phyloP scores from a whole-genome alignment of 257 asterid genomes.

The Solanum okadae region DNA sequence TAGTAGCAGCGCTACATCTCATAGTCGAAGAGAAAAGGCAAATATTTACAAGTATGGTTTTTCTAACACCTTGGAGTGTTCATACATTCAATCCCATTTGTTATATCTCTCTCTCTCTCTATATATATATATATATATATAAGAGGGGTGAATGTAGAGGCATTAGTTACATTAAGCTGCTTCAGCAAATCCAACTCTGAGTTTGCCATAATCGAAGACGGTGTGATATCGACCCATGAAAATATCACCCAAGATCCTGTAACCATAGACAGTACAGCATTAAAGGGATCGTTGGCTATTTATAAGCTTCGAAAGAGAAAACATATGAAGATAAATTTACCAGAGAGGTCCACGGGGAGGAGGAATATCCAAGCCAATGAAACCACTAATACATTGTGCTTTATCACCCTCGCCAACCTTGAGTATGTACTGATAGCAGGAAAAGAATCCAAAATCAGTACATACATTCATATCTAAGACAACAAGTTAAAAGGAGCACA shows the following conservation, averaged over 20 bases:
- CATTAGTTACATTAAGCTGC: slow-evolving; percentile 36
- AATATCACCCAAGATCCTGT: slow-evolving; percentile 78
- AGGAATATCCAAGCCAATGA: slow-evolving; percentile 78
- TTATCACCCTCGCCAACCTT: slow-evolving; percentile 82
- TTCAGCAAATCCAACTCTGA: slow-evolving; percentile 69
- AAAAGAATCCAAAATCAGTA: background rate
- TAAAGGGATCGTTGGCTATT: background rate
- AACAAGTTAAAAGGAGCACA: background rate
- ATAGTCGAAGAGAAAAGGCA: background rate
- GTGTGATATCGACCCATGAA: slow-evolving; percentile 85
- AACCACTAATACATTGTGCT: slow-evolving; percentile 93
- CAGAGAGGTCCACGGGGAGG: slow-evolving; percentile 99
- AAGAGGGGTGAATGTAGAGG: background rate
- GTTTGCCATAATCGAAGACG: slow-evolving; percentile 54
- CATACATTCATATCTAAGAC: background rate
- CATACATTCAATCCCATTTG: background rate
- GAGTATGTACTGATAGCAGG: slow-evolving; percentile 56
- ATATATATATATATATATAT: no score
- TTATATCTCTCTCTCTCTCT: background rate
- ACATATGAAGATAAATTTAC: slow-evolving; percentile 23
- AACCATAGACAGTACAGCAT: background rate
- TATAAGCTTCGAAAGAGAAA: background rate
- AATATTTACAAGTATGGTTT: background rate
- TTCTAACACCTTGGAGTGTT: background rate
- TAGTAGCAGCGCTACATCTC: background rate